phyloP scores from a whole-genome alignment of 345 rosid species.

The Rhizophora mangle region DNA sequence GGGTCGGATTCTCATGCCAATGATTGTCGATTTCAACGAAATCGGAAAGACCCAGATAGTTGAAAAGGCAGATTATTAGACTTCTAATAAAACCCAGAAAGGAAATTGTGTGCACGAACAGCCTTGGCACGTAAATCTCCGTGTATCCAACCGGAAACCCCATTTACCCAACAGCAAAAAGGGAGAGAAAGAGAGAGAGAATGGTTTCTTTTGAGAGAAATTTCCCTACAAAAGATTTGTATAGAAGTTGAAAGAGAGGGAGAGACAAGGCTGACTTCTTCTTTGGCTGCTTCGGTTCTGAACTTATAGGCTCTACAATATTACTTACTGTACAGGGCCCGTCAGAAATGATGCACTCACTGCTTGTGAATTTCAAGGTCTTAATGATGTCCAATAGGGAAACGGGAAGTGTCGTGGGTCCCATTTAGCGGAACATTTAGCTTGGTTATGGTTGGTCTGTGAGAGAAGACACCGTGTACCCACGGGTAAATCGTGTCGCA shows the following conservation, averaged over 20 bases:
- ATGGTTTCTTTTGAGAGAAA: neutral
- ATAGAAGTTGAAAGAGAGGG: neutral
- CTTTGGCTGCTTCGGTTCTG: slow-evolving; percentile 19
- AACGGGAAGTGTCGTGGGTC: slow-evolving; percentile 5
- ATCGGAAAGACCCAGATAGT: slow-evolving; percentile 64
- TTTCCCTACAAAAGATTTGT: neutral
- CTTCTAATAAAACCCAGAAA: slow-evolving; percentile 58
- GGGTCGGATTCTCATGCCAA: slow-evolving; percentile 48
- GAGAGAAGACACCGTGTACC: neutral
- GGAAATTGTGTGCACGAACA: slow-evolving; percentile 62
- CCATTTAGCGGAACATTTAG: neutral
- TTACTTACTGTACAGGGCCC: neutral
- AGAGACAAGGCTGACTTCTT: slow-evolving; percentile 29
- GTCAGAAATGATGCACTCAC: slow-evolving; percentile 10
- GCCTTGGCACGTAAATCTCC: slow-evolving; percentile 64
- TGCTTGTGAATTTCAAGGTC: slow-evolving; percentile 15
- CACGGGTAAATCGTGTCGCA: neutral
- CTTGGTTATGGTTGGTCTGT: slow-evolving; percentile 16
- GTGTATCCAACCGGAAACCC: slow-evolving; percentile 85
- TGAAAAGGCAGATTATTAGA: slow-evolving; percentile 50
- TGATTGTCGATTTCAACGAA: slow-evolving; percentile 63
- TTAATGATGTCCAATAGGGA: neutral
- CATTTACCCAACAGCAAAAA: slow-evolving; percentile 31
- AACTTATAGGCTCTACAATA: neutral
- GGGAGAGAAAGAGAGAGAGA: neutral